Evolutionary conservation across 148 eudicot genomes (phyloP).

Genomic region (Agrostemma githago): DNA sequence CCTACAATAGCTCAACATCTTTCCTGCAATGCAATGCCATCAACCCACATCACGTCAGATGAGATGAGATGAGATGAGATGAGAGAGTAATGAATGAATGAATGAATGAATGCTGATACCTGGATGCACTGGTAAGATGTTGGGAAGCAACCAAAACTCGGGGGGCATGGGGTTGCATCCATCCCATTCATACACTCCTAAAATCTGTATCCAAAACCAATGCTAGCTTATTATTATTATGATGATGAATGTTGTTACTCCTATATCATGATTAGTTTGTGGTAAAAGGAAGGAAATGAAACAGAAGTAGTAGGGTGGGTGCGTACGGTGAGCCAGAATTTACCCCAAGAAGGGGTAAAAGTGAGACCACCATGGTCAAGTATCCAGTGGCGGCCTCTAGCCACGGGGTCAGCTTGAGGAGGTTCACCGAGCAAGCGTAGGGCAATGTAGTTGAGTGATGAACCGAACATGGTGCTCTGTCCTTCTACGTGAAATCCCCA

Average conservation of each 20-base stretch:
- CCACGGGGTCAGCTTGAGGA: conserved; percentile 22
- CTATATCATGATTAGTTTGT: too few relatives aligned
- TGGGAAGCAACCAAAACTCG: conserved; percentile 63
- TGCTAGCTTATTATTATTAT: too few relatives aligned
- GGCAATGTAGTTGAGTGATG: conserved; percentile 42
- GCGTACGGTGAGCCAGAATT: conserved; percentile 57
- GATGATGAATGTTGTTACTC: too few relatives aligned
- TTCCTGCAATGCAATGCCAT: conserved; percentile 32
- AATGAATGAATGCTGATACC: conserved; percentile 18
- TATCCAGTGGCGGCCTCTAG: conserved; percentile 46
- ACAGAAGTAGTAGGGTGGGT: not conserved
- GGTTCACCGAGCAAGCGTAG: conserved; percentile 57
- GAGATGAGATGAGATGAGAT: too few relatives aligned
- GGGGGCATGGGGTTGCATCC: conserved; percentile 72
- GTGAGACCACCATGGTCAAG: conserved; percentile 51
- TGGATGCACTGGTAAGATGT: conserved; percentile 53
- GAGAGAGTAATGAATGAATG: too few relatives aligned
- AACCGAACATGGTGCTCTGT: conserved; percentile 50
- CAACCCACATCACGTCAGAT: too few relatives aligned
- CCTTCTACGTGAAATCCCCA: conserved; percentile 72
- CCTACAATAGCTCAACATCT: conserved; percentile 54
- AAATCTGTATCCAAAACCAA: conserved; percentile 27
- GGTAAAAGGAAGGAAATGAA: too few relatives aligned
- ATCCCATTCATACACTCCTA: conserved; percentile 64
- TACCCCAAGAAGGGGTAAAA: conserved; percentile 58